These are phyloP conservation scores for Neofusicoccum umdonicola DNA, from an alignment of 2,329 filamentous ascomycete genomes.

Conservation along the genomic window DNA sequence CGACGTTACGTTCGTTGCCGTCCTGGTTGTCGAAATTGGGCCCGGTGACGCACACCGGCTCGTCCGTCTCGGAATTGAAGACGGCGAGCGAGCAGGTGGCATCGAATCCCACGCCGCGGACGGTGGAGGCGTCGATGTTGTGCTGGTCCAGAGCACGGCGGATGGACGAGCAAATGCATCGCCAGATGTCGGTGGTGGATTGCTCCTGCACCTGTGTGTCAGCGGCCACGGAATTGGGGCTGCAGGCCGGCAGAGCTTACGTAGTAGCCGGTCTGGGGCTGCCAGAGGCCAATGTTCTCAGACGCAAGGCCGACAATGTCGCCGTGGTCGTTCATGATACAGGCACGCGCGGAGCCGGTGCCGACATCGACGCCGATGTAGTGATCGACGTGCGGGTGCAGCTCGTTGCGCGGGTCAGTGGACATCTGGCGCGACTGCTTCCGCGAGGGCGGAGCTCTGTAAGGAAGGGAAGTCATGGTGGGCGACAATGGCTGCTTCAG, in stretches of 20 bases:
- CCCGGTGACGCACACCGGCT: slow-evolving; percentile 86
- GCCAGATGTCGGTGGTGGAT: slow-evolving; percentile 97
- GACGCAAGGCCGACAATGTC: slow-evolving; percentile 69
- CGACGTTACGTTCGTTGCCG: slow-evolving; percentile 86
- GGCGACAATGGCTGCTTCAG: not conserved
- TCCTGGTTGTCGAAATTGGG: slow-evolving; percentile 76
- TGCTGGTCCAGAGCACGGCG: slow-evolving; percentile 79
- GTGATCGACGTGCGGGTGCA: slow-evolving; percentile 57
- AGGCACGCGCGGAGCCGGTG: slow-evolving; percentile 90
- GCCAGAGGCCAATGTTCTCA: slow-evolving; percentile 53
- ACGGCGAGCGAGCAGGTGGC: slow-evolving; percentile 97
- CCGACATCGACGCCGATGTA: slow-evolving; percentile 92
- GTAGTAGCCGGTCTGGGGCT: slow-evolving; percentile 55
- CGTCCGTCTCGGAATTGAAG: slow-evolving; percentile 83
- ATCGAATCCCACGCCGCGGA: slow-evolving; percentile 94
- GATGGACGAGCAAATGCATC: slow-evolving; percentile 86
- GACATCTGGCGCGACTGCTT: slow-evolving; percentile 48
- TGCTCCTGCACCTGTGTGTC: slow-evolving; percentile 65
- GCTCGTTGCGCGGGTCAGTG: slow-evolving; percentile 55
- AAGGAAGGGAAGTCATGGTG: slow-evolving; percentile 17
- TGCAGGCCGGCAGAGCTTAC: slow-evolving; percentile 31
- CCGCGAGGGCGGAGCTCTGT: slow-evolving; percentile 24
- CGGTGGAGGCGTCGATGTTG: slow-evolving; percentile 68
- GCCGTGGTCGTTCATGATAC: slow-evolving; percentile 87
- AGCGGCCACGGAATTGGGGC: not conserved